A percentile compares a stretch with the other conserved stretches of the same genome.
These are phyloP conservation scores for Tolypocladium album DNA, from an alignment of 2,329 filamentous ascomycete genomes.

Conservation along the genomic window DNA sequence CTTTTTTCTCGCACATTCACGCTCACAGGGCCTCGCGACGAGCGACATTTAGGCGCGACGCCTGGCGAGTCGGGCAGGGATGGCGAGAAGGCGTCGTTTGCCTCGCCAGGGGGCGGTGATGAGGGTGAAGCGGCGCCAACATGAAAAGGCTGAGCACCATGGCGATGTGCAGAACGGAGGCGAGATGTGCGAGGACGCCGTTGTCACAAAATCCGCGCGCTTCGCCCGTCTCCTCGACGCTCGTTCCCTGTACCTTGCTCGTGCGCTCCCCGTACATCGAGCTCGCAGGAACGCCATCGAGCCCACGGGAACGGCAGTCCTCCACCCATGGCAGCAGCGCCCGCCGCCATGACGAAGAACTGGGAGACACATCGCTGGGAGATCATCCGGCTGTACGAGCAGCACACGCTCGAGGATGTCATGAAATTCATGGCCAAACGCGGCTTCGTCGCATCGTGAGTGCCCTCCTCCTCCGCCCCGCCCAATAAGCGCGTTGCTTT, in stretches of 20 bases:
- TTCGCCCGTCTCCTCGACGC: neutral
- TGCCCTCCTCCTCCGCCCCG: neutral
- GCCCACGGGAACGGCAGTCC: neutral
- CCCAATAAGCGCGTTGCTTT: neutral
- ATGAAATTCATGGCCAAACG: constrained; percentile 23
- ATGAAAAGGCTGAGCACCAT: no score
- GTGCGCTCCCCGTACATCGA: no score
- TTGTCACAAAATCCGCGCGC: neutral
- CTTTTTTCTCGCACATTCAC: neutral
- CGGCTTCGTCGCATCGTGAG: neutral
- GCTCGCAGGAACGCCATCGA: neutral
- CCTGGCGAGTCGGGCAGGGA: neutral
- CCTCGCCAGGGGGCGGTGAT: neutral
- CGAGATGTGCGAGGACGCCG: neutral
- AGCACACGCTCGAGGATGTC: constrained; percentile 28
- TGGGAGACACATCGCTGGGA: constrained; percentile 25
- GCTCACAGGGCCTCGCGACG: neutral
- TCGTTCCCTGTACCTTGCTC: neutral
- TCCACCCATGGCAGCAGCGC: neutral
- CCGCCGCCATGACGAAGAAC: constrained; percentile 2
- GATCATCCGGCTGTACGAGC: constrained; percentile 30
- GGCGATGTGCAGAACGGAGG: neutral
- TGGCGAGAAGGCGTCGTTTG: neutral
- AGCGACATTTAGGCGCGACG: neutral
- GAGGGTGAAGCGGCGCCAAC: neutral